These are phyloP conservation scores for Clonostachys byssicola DNA, from an alignment of 2,329 filamentous ascomycete species.

Conservation along the genomic window DNA sequence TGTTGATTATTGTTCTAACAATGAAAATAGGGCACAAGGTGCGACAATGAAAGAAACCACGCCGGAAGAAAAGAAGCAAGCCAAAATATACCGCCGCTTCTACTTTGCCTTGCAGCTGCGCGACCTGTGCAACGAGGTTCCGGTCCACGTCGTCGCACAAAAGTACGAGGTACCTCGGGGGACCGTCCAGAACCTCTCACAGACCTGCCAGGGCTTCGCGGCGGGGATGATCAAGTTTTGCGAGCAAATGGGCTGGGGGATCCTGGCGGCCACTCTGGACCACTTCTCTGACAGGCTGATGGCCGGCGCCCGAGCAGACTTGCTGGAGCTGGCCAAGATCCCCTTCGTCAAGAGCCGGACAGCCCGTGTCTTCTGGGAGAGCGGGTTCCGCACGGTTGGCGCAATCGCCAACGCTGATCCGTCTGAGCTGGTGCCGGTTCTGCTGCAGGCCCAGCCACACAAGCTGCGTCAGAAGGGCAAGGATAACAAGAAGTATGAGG, in stretches of 20 bases:
- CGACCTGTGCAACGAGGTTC: conserved; percentile 73
- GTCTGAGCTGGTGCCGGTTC: conserved; percentile 63
- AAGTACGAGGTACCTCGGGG: conserved; percentile 71
- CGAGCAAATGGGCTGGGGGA: conserved; percentile 70
- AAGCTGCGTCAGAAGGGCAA: conserved; percentile 51
- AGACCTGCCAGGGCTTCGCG: conserved; percentile 74
- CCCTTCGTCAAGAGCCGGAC: conserved; percentile 76
- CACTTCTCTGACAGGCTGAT: conserved; percentile 72
- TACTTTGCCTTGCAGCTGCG: conserved; percentile 75
- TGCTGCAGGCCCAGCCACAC: conserved; percentile 69
- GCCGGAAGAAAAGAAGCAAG: conserved; percentile 52
- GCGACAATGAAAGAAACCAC: conserved; percentile 60
- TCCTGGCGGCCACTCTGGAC: conserved; percentile 67
- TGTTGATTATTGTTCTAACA: conserved; percentile 6
- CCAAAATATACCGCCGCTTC: conserved; percentile 66
- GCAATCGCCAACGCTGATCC: conserved; percentile 66
- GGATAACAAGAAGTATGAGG: conserved; percentile 57
- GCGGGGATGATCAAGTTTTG: conserved; percentile 79
- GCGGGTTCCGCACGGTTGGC: conserved; percentile 66
- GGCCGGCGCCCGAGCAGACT: conserved; percentile 66
- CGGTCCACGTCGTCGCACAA: conserved; percentile 62
- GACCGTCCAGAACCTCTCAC: conserved; percentile 66
- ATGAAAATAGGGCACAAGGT: conserved; percentile 55
- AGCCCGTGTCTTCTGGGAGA: conserved; percentile 68
- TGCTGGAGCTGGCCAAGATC: conserved; percentile 67